Percentiles rank a stretch among this genome's conserved stretches.
Conservation (phyloP, 1,284 basidiomycete genomes). For the Cryptococcus maquisensis region DNA sequence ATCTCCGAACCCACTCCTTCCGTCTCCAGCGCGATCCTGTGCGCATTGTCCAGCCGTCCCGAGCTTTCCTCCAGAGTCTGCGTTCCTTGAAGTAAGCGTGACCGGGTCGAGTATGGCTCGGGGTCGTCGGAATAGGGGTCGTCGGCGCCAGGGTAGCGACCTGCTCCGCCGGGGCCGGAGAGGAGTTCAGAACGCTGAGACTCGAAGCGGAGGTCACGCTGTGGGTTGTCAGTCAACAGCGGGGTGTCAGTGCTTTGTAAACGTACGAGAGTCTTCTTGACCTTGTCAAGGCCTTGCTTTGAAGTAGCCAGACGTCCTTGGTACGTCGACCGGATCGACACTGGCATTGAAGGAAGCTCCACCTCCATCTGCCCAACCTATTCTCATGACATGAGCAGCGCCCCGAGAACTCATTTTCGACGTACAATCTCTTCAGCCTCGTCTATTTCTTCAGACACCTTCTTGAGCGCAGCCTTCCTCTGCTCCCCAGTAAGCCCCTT, state of each 20-base stretch:
- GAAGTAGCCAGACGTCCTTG: constrained; percentile 66
- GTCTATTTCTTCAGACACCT: constrained; percentile 92
- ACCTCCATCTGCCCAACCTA: constrained; percentile 99
- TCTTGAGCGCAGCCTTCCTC: constrained; percentile 72
- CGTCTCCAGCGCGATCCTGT: constrained; percentile 90
- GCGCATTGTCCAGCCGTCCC: constrained; percentile 78
- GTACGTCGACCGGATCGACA: constrained; percentile 71
- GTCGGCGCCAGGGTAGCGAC: constrained; percentile 55
- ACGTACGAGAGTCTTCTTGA: constrained; percentile 67
- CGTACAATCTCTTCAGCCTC: constrained; percentile 95
- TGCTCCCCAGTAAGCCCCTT: constrained; percentile 58
- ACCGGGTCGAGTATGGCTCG: constrained; percentile 56
- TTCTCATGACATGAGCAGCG: background rate
- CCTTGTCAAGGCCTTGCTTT: constrained; percentile 66
- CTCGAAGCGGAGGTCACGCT: constrained; percentile 50
- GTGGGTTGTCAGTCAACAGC: constrained; percentile 1
- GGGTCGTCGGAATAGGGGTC: constrained; percentile 62
- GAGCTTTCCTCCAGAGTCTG: constrained; percentile 71
- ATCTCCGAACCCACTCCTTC: constrained; percentile 95
- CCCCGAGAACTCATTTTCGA: background rate
- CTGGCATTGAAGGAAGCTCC: constrained; percentile 93
- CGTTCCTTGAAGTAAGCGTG: constrained; percentile 72
- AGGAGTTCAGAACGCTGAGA: constrained; percentile 51
- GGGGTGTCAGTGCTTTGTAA: background rate
- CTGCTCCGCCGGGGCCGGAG: constrained; percentile 49